Conservation (phyloP, 1,139 yeast species). For the Protomyces macrosporus region DNA sequence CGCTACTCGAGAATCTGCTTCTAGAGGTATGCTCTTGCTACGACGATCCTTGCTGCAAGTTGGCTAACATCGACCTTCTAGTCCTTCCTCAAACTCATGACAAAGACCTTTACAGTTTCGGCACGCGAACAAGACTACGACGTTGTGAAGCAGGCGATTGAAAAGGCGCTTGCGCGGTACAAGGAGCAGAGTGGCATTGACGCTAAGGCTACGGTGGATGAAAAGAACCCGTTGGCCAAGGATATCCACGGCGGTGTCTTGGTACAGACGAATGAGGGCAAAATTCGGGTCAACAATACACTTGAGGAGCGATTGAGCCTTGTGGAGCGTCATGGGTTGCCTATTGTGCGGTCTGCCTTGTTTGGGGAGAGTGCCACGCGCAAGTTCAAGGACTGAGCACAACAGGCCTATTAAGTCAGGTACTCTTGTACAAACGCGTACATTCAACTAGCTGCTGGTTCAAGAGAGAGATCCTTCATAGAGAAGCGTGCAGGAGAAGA, state of each 20-base stretch:
- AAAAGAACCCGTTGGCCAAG: conserved; percentile 51
- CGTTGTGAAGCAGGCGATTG: conserved; percentile 58
- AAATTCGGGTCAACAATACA: conserved; percentile 86
- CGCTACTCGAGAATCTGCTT: conserved; percentile 67
- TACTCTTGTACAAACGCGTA: too few relatives aligned
- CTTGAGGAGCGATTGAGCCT: conserved; percentile 87
- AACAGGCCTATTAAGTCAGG: too few relatives aligned
- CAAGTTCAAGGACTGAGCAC: conserved; percentile 73
- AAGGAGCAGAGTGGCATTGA: conserved; percentile 46
- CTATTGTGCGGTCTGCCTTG: conserved; percentile 83
- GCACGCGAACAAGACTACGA: conserved; percentile 67
- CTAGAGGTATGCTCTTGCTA: conserved; percentile 49
- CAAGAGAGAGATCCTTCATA: too few relatives aligned
- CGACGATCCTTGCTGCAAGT: not conserved
- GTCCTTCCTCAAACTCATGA: conserved; percentile 64
- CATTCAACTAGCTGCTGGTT: too few relatives aligned
- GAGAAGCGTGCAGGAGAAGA: too few relatives aligned
- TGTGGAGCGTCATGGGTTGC: conserved; percentile 77
- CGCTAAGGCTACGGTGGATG: conserved; percentile 47
- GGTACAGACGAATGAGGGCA: conserved; percentile 63
- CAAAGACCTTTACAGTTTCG: conserved; percentile 56
- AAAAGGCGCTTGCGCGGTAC: conserved; percentile 59
- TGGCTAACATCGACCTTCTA: not conserved
- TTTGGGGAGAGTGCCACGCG: conserved; percentile 74
- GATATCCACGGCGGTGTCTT: conserved; percentile 80